These are phyloP conservation scores for Termitomyces sp. DNA, from an alignment of 1,284 basidiomycete genomes.

Conservation along the genomic window DNA sequence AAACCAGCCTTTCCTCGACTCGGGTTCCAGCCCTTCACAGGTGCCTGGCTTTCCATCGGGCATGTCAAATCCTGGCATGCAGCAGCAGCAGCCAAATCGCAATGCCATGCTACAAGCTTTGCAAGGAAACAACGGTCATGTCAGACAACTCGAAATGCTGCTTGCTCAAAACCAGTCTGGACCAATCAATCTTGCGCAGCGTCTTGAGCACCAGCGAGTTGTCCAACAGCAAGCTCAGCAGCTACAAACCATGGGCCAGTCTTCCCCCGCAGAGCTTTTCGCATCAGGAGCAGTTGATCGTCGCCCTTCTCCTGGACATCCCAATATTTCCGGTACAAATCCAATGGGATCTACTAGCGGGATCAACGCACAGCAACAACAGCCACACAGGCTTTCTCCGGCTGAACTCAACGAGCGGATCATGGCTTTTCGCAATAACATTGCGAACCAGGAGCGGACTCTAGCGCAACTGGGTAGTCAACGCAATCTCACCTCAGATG, in stretches of 20 bases:
- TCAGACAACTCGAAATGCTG: conserved; percentile 47
- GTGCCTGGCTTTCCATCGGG: conserved; percentile 33
- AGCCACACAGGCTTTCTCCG: conserved; percentile 9
- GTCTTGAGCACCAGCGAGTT: conserved; percentile 19
- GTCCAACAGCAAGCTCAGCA: conserved; percentile 23
- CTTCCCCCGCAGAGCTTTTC: conserved; percentile 37
- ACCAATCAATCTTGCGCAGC: conserved; percentile 32
- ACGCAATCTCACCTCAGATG: conserved; percentile 24
- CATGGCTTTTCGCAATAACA: conserved; percentile 14
- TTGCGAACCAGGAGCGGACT: conserved; percentile 10
- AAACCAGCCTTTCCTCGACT: conserved; percentile 38
- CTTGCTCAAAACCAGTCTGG: conserved; percentile 41
- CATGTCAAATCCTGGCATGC: conserved; percentile 26
- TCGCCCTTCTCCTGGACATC: conserved; percentile 45
- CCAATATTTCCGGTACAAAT: conserved; percentile 20
- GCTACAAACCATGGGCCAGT: conserved; percentile 30
- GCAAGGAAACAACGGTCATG: conserved; percentile 26
- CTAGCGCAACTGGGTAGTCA: conserved; percentile 21
- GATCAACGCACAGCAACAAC: conserved; percentile 7
- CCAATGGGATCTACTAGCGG: conserved; percentile 9
- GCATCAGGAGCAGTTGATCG: conserved; percentile 35
- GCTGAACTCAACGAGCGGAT: conserved; percentile 22
- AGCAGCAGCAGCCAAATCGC: conserved; percentile 26
- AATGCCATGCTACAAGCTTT: conserved; percentile 35
- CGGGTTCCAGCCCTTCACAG: conserved; percentile 33